phyloP scores from a whole-genome alignment of 1,284 basidiomycete genomes.

The Albatrellus sp. region DNA sequence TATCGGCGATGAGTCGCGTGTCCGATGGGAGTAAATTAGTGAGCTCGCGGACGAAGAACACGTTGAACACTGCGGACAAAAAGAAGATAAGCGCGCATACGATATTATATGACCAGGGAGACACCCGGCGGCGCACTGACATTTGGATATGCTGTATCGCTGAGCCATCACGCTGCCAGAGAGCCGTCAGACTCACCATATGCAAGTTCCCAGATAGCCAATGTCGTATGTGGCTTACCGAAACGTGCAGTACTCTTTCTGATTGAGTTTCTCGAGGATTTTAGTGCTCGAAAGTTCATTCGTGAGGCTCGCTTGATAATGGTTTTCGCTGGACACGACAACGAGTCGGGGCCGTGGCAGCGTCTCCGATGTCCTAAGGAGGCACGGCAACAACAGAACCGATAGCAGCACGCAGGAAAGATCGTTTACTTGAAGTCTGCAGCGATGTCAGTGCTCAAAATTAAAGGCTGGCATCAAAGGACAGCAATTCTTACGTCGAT shows the following conservation, averaged over 20 bases:
- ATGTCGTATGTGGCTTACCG: background rate
- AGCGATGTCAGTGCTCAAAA: background rate
- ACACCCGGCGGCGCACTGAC: too few species aligned
- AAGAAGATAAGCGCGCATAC: background rate
- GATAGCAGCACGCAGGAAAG: constrained; percentile 25
- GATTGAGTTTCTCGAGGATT: constrained; percentile 3
- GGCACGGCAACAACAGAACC: constrained; percentile 27
- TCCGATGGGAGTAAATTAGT: constrained; percentile 18
- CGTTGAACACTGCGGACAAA: constrained; percentile 24
- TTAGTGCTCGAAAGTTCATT: constrained; percentile 3
- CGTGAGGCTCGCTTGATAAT: constrained; percentile 2
- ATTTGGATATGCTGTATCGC: constrained; percentile 22
- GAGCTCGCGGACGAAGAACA: constrained; percentile 30
- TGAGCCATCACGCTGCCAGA: constrained; percentile 10
- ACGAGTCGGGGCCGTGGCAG: constrained; percentile 6
- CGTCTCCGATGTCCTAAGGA: constrained; percentile 21
- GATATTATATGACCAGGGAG: constrained; percentile 1
- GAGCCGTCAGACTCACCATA: constrained; percentile 8
- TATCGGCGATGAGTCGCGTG: constrained; percentile 20
- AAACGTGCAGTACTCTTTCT: constrained; percentile 5
- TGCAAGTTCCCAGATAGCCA: too few species aligned
- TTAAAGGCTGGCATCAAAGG: constrained; percentile 1
- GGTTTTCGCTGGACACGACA: constrained; percentile 9
- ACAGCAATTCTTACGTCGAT: constrained; percentile 14
- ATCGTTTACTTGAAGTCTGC: constrained; percentile 31